Evolutionary conservation across 2,329 filamentous ascomycete species (phyloP).

Genomic region (Gaeumannomyces sp.): DNA sequence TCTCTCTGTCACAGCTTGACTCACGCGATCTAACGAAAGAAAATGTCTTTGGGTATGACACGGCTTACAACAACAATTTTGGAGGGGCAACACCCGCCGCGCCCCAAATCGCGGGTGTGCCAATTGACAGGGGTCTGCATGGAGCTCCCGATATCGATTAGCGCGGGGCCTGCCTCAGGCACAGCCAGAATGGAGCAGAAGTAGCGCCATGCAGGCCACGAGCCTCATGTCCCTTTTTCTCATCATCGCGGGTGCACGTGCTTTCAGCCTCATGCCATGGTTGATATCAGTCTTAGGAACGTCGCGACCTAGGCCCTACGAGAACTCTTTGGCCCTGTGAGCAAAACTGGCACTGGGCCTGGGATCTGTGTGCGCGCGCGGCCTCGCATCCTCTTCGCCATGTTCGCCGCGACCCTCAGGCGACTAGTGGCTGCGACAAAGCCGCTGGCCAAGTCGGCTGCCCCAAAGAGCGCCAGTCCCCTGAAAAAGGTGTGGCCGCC

Average conservation of each 20-base stretch:
- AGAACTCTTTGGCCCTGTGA: too few relatives aligned
- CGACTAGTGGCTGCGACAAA: conserved; percentile 17
- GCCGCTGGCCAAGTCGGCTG: conserved; percentile 15
- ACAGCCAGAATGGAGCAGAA: not conserved
- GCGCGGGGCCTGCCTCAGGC: not conserved
- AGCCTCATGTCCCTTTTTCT: not conserved
- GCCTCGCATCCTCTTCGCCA: not conserved
- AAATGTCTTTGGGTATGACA: not conserved
- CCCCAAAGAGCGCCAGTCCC: conserved; percentile 35
- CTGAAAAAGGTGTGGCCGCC: conserved; percentile 74
- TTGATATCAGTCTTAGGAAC: not conserved
- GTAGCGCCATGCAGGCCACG: too few relatives aligned
- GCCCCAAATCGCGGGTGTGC: conserved; percentile 7
- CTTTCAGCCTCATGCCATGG: not conserved
- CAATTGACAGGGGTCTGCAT: not conserved
- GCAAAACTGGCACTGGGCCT: too few relatives aligned
- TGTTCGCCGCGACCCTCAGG: conserved; percentile 31
- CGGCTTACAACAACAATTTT: conserved; percentile 1
- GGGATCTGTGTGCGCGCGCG: too few relatives aligned
- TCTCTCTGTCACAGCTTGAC: not conserved
- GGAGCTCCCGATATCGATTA: not conserved
- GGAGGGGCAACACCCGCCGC: conserved; percentile 8
- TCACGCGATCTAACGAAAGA: not conserved
- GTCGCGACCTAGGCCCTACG: not conserved
- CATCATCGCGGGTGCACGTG: not conserved